Evolutionary conservation across 352 stramenopile species (phyloP).

Genomic region (Phytophthora idaei): DNA sequence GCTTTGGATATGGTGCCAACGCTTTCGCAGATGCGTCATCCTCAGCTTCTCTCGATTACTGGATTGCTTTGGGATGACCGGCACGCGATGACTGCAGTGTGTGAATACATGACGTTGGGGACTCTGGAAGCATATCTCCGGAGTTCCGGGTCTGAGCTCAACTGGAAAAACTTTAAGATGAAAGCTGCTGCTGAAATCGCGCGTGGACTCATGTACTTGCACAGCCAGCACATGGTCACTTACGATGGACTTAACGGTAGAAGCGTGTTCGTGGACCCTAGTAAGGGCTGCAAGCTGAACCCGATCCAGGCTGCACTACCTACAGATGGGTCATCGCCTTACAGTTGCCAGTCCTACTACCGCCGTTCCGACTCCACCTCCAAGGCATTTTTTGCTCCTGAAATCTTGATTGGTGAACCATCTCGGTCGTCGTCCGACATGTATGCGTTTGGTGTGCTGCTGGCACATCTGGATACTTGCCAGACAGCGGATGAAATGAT

Average conservation of each 20-base stretch:
- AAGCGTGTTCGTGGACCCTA: slow-evolving; percentile 74
- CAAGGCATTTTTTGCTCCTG: slow-evolving; percentile 59
- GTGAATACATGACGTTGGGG: slow-evolving; percentile 72
- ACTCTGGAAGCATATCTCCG: slow-evolving; percentile 68
- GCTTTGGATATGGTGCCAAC: slow-evolving; percentile 59
- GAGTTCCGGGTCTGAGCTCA: slow-evolving; percentile 41
- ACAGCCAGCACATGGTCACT: slow-evolving; percentile 70
- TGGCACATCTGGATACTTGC: slow-evolving; percentile 63
- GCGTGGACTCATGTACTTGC: slow-evolving; percentile 75
- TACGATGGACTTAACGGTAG: slow-evolving; percentile 74
- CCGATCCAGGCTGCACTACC: slow-evolving; percentile 71
- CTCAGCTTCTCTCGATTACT: slow-evolving; percentile 63
- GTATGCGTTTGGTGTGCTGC: slow-evolving; percentile 76
- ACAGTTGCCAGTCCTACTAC: slow-evolving; percentile 37
- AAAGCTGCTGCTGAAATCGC: slow-evolving; percentile 71
- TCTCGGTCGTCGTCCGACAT: slow-evolving; percentile 64
- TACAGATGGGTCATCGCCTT: slow-evolving; percentile 40
- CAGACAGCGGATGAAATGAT: slow-evolving; percentile 73
- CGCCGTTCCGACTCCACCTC: slow-evolving; percentile 34
- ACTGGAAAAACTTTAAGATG: slow-evolving; percentile 83
- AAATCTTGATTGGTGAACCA: slow-evolving; percentile 54
- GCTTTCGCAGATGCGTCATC: slow-evolving; percentile 72
- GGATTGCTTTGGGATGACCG: slow-evolving; percentile 69
- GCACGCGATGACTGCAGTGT: slow-evolving; percentile 66
- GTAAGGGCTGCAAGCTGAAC: slow-evolving; percentile 82